Evolutionary conservation across 1,284 basidiomycete genomes (phyloP), one percentile per base, ranked within the genome.

Genomic region (Ceratobasidium sp.): DNA sequence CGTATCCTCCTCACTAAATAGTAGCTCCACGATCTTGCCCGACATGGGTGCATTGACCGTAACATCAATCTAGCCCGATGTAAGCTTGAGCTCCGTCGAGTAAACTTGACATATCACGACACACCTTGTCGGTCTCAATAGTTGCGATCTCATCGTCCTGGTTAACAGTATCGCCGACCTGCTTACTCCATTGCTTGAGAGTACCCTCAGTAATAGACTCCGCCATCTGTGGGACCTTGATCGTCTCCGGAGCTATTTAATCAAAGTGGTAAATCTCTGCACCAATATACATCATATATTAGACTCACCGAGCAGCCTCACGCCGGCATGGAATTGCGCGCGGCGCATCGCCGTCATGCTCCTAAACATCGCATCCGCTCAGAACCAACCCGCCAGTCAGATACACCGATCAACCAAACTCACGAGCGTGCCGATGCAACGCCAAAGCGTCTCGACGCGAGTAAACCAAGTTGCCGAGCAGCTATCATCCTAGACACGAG

Each of bases 141-240:
- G 95, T 97, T 30, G 96, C 97, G 72, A 99, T 87, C 84, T 99
- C 97, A 84, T 99, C 97, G 81, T 98, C 95, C 50, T 87, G 91
- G 80, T 91, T 88, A 74, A 99, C 96, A 75, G 85, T 88, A 80
- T 99, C 97, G 52, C 97, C 97, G 63, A 94, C 90, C 83, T 96
- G 89, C 85, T 98, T 98, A 79, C 88, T 87, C 95, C 96, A 99
- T 75, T 94, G 87, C 84, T 96, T 98, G 75, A 99, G 86, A 5
- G 97, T 99, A 69, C 97, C 97, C 83, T 99, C 97, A 18, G 95
- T 95, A 83, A 99, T 98, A 77, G 96, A 98, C 83, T 99, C 97
- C 69, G 97, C 96, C 96, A 99, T 98, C 83, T 96, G 93, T 30
- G 97, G 97, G 59, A 99, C 97, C 85, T 98, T 96, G 79, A 99